phyloP scores from a whole-genome alignment of 2,329 filamentous ascomycete genomes.

The Neofusicoccum laricinum region DNA sequence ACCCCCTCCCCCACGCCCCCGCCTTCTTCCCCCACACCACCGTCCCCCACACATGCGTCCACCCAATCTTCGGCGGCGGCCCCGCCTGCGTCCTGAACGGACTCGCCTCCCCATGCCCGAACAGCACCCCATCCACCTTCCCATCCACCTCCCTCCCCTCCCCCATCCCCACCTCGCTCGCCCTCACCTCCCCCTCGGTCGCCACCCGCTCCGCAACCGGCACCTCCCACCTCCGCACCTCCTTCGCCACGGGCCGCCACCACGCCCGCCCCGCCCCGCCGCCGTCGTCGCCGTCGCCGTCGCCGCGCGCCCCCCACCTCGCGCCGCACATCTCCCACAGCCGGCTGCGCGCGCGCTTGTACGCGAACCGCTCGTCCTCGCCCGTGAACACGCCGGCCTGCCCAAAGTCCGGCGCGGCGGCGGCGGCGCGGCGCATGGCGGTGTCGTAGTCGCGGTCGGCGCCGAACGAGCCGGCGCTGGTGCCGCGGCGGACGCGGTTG shows the following conservation, averaged over 20 bases:
- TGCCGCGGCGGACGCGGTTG: conserved; percentile 35
- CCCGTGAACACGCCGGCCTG: conserved; percentile 69
- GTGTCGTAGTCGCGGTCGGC: conserved; percentile 25
- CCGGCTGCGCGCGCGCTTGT: conserved; percentile 72
- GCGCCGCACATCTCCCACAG: conserved; percentile 78
- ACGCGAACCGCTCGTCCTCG: conserved; percentile 79
- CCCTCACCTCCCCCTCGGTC: conserved; percentile 1
- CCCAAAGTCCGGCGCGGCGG: conserved; percentile 57
- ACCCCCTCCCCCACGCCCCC: conserved; percentile 52
- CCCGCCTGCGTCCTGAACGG: conserved; percentile 45
- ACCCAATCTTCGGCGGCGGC: conserved; percentile 50
- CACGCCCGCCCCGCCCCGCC: conserved; percentile 47
- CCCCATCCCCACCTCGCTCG: conserved; percentile 18
- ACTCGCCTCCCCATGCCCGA: conserved; percentile 43
- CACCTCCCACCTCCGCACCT: conserved; percentile 66
- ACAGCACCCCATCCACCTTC: conserved; percentile 34
- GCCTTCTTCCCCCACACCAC: conserved; percentile 53
- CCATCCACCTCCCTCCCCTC: conserved; percentile 24
- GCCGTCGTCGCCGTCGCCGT: too few relatives aligned
- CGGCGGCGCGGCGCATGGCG: not conserved
- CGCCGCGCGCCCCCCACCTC: conserved; percentile 65
- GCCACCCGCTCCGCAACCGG: not conserved
- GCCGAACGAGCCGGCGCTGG: conserved; percentile 22
- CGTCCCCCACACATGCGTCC: conserved; percentile 55
- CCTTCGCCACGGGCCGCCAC: conserved; percentile 65